Percentiles rank a stretch among this genome's conserved stretches.
Evolutionary conservation across 176 grass and related monocot genomes (phyloP).

Genomic region (Themeda triandra): DNA sequence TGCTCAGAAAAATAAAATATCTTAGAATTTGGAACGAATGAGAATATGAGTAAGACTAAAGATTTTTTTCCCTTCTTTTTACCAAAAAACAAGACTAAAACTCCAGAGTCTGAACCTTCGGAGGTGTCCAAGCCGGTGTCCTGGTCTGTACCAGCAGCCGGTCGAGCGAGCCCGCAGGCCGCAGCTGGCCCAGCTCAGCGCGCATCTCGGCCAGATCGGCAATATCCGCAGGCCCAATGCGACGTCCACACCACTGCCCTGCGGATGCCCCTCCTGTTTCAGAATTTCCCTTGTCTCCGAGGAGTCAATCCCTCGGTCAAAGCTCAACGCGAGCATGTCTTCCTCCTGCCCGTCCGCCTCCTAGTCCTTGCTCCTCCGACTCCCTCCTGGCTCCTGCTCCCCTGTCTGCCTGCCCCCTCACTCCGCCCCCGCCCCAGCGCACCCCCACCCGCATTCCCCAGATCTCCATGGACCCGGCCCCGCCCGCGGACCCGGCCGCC

Average conservation of each 20-base stretch:
- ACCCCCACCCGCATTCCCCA: slow-evolving; percentile 20
- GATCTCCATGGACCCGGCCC: slow-evolving; percentile 32
- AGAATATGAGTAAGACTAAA: no score
- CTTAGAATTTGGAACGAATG: no score
- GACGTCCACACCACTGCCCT: not conserved
- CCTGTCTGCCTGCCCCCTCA: not conserved
- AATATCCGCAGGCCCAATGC: slow-evolving; percentile 1
- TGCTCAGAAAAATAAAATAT: no score
- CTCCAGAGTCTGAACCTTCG: no score
- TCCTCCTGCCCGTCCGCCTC: slow-evolving; percentile 15
- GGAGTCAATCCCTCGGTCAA: slow-evolving; percentile 51
- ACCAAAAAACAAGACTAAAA: no score
- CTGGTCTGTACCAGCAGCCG: no score
- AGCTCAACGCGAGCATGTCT: slow-evolving; percentile 41
- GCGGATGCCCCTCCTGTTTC: no score
- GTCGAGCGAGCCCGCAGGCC: no score
- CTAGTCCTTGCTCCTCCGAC: not conserved
- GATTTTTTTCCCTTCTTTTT: no score
- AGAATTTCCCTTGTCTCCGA: slow-evolving; percentile 23
- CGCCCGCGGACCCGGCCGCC: slow-evolving; percentile 10
- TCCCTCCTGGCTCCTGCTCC: slow-evolving; percentile 1
- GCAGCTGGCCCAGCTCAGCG: not conserved
- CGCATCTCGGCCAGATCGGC: not conserved
- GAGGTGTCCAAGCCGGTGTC: no score
- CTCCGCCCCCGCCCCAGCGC: not conserved